Percentiles rank a stretch among this genome's conserved stretches.
These are phyloP conservation scores for Amyloporia xantha DNA, from an alignment of 768 basidiomycete species.

Conservation along the genomic window DNA sequence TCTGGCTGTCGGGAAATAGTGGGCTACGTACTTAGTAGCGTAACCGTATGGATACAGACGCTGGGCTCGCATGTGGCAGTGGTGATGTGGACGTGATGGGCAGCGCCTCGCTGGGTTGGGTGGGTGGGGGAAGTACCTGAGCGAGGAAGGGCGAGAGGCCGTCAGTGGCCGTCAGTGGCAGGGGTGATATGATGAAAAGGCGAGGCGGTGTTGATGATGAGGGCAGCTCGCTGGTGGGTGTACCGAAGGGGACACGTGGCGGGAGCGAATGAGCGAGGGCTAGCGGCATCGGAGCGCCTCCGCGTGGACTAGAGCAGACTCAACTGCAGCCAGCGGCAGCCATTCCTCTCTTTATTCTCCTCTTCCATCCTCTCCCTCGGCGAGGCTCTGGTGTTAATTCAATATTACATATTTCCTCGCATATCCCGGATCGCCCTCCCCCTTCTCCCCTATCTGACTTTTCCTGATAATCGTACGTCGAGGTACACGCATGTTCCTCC, in stretches of 20 bases:
- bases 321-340: neutral
- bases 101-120: neutral
- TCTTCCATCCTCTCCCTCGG: neutral
- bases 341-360: neutral
- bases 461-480: neutral
- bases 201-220: neutral
- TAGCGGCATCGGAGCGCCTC: slow-evolving; percentile 1
- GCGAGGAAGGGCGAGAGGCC: neutral
- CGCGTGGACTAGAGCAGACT: neutral
- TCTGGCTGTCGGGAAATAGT: too few relatives aligned
- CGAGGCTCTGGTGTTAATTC: neutral
- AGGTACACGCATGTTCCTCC: neutral
- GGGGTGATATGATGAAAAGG: too few relatives aligned
- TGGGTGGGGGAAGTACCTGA: neutral
- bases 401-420: neutral
- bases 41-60: neutral
- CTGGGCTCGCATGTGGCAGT: neutral
- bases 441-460: neutral
- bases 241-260: neutral
- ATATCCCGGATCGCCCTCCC: neutral
- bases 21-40: neutral
- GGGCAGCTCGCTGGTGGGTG: neutral
- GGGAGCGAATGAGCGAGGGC: neutral
- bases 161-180: too few relatives aligned
- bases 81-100: neutral